Evolutionary conservation across 2,329 filamentous ascomycete genomes (phyloP), one percentile per base, ranked within the genome.

Genomic region (Calonectria multiphialidica): DNA sequence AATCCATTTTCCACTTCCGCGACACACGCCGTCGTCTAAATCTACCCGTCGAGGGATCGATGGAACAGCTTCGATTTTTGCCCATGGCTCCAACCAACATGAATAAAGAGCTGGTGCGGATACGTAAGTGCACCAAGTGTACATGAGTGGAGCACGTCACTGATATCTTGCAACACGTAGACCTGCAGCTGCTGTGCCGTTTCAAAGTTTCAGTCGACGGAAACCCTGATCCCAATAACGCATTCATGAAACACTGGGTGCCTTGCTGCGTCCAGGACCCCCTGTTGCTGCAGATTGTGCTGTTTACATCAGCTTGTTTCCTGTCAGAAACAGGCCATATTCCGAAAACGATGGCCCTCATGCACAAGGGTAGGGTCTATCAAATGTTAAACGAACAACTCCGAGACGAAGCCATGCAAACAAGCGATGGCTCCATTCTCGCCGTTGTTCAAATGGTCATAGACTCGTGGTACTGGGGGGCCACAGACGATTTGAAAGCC

Each of bases 391-490:
- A 89, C 72, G 82, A 86, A 47, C 86, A 87, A 47, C 83, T 90
- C 18, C 80, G 80, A 44, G 78, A 82, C 21, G 75, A 82, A 4
- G 76, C 78, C 2, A 77, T 81, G 21, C 80, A 82, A n/a, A 84
- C 84, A 0, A 85, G 81, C 65, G 87, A 89, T 72, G 83, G 85
- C 37, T 84, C 85, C 5, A 84, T 90, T 45, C 83, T 87, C 6
- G 87, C 83, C 3, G 86, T 89, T 6, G 79, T 86, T 1, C 88
- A 89, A 76, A 83, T 89, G 72, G 83, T 88, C 25, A 79, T 88
- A 28, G 85, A 88, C 55, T 88, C 89, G 70, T 90, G 88, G 88
- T 89, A 88, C 75, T 89, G 87, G 87, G 87, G 87, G 7, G 85
- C 84, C 30, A 84, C 83, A 0, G 77, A 82, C 44, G 85, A 87